Conservation (phyloP, 139 green algal genomes). For the Protoeuglena noctilucae region DNA sequence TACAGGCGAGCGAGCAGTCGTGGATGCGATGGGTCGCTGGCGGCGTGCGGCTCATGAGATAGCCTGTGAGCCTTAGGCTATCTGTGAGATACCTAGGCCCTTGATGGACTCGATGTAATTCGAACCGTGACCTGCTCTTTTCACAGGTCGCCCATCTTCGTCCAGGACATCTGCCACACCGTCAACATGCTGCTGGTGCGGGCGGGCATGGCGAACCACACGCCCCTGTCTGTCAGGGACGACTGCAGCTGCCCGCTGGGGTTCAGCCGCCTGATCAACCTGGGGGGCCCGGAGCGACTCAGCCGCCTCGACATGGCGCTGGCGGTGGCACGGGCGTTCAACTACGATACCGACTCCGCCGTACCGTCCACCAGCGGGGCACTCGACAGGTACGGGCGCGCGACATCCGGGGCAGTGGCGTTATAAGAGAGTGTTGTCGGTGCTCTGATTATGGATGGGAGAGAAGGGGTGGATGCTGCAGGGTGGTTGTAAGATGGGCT, state of each 20-base stretch:
- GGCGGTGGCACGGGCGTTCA: constrained; percentile 12
- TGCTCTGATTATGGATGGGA: background rate
- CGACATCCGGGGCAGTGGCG: background rate
- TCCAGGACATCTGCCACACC: constrained; percentile 31
- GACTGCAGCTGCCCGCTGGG: background rate
- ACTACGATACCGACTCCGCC: too few species aligned
- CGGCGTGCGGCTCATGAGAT: background rate
- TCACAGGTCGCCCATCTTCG: constrained; percentile 37
- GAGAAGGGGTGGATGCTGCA: constrained; percentile 2
- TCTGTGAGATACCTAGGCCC: too few species aligned
- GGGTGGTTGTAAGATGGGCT: too few species aligned
- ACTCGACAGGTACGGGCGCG: background rate
- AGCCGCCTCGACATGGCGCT: constrained; percentile 43
- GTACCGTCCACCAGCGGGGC: background rate
- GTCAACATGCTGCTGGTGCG: constrained; percentile 12
- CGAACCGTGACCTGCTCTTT: too few species aligned
- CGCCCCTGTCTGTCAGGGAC: too few species aligned
- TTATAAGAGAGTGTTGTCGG: too few species aligned
- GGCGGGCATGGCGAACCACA: background rate
- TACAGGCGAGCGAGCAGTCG: too few species aligned
- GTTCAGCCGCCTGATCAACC: constrained; percentile 25
- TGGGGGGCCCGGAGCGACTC: constrained; percentile 38
- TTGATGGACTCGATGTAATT: too few species aligned
- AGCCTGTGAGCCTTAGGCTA: too few species aligned
- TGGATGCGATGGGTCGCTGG: too few species aligned